phyloP scores from a whole-genome alignment of 2,329 filamentous ascomycete genomes.

The Stachybotrys chartarum region DNA sequence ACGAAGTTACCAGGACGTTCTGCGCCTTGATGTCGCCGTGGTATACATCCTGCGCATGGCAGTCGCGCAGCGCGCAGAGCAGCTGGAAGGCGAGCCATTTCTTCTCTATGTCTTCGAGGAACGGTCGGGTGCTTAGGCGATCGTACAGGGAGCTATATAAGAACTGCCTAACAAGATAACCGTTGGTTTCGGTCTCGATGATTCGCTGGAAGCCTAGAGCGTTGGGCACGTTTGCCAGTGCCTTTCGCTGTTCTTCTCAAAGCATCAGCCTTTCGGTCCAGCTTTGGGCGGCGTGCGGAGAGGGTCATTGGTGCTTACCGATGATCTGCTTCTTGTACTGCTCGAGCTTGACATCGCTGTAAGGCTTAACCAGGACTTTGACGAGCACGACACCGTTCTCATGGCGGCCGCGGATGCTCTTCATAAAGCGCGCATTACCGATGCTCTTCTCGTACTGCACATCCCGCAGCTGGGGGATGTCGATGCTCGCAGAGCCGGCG shows the following conservation, averaged over 20 bases:
- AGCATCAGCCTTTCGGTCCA: neutral
- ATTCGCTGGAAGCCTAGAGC: conserved; percentile 84
- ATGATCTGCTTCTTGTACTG: conserved; percentile 71
- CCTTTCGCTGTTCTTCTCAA: conserved; percentile 65
- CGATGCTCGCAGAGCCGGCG: conserved; percentile 86
- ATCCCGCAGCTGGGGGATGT: conserved; percentile 85
- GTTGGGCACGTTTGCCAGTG: conserved; percentile 79
- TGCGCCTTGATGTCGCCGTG: conserved; percentile 99
- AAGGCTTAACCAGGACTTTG: conserved; percentile 92
- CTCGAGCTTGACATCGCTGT: conserved; percentile 71
- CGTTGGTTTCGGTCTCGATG: conserved; percentile 84
- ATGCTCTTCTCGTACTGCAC: conserved; percentile 88
- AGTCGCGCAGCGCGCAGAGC: conserved; percentile 85
- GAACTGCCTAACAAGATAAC: conserved; percentile 89
- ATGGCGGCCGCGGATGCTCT: conserved; percentile 85
- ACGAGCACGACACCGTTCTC: conserved; percentile 87
- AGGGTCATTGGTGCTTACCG: conserved; percentile 42
- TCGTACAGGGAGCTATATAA: conserved; percentile 97
- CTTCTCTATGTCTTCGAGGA: conserved; percentile 95
- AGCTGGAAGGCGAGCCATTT: conserved; percentile 98
- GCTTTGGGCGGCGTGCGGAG: neutral
- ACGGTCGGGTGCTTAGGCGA: conserved; percentile 90
- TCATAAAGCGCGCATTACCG: conserved; percentile 91
- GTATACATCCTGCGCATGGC: conserved; percentile 80
- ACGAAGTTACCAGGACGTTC: conserved; percentile 93